phyloP scores from a whole-genome alignment of 2,329 filamentous ascomycete species.

The Magnaporthiopsis rhizophila region DNA sequence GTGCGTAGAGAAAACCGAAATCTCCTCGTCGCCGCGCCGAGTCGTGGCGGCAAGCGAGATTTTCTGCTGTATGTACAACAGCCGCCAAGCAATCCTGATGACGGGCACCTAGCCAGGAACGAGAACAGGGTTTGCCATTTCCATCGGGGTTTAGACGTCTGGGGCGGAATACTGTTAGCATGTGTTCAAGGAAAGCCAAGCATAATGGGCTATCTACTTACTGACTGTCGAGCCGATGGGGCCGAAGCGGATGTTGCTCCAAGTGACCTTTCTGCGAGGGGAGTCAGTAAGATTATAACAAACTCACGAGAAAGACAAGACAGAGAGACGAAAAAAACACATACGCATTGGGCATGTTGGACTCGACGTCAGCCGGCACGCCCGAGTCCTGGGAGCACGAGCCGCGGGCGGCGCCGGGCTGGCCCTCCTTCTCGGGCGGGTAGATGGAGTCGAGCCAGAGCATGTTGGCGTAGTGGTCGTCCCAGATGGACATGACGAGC shows the following conservation, averaged over 20 bases:
- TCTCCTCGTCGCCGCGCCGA: too few relatives aligned
- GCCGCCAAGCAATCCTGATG: not conserved
- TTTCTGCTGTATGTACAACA: not conserved
- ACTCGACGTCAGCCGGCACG: slow-evolving; percentile 34
- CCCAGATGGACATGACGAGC: slow-evolving; percentile 53
- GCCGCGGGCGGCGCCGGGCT: slow-evolving; percentile 36
- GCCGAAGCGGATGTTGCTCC: slow-evolving; percentile 35
- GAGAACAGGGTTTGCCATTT: not conserved
- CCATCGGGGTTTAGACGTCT: not conserved
- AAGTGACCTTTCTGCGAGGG: slow-evolving; percentile 32
- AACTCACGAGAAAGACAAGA: not conserved
- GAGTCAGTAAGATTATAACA: not conserved
- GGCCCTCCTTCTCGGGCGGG: slow-evolving; percentile 26
- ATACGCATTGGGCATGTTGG: slow-evolving; percentile 15
- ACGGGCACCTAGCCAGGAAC: not conserved
- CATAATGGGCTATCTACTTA: not conserved
- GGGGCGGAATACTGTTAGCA: not conserved
- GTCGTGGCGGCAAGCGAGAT: too few relatives aligned
- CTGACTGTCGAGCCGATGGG: slow-evolving; percentile 17
- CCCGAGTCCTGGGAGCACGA: slow-evolving; percentile 36
- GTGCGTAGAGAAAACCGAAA: not conserved
- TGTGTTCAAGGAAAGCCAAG: not conserved
- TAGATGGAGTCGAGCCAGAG: slow-evolving; percentile 55
- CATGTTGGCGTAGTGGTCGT: slow-evolving; percentile 44
- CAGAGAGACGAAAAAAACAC: not conserved